Percentiles rank a stretch among this genome's conserved stretches.
Conservation (phyloP, 345 rosid species). For the Cochlearia excelsa region DNA sequence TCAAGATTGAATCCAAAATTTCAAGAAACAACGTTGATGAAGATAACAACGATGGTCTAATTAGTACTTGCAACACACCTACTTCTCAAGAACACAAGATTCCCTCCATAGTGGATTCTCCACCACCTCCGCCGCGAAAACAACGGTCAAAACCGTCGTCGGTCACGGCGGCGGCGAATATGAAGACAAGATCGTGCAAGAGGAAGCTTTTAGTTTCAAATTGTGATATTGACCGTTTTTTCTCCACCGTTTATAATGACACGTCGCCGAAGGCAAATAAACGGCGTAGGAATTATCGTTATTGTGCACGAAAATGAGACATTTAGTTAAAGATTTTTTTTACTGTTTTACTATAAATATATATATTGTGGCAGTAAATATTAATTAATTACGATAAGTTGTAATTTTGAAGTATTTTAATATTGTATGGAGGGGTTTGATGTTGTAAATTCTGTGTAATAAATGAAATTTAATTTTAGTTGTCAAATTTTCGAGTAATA, state of each 20-base stretch:
- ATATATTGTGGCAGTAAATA: slow-evolving; percentile 2
- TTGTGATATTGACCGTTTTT: slow-evolving; percentile 37
- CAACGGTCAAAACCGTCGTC: slow-evolving; percentile 31
- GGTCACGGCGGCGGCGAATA: slow-evolving; percentile 30
- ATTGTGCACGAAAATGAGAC: slow-evolving; percentile 23
- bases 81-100: slow-evolving; percentile 38
- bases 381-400: background rate
- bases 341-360: slow-evolving; percentile 33
- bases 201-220: slow-evolving; percentile 34
- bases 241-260: slow-evolving; percentile 30
- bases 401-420: slow-evolving; percentile 7
- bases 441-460: slow-evolving; percentile 29
- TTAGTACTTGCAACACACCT: slow-evolving; percentile 30
- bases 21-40: background rate
- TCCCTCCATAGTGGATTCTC: slow-evolving; percentile 29
- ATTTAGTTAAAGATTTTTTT: slow-evolving; percentile 22
- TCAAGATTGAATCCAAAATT: slow-evolving; percentile 31
- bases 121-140: slow-evolving; percentile 38
- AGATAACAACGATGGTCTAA: background rate
- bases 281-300: slow-evolving; percentile 24
- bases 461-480: slow-evolving; percentile 34
- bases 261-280: slow-evolving; percentile 20
- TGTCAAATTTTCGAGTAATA: slow-evolving; percentile 20
- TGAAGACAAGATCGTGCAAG: slow-evolving; percentile 37
- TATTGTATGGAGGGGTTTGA: slow-evolving; percentile 32